Evolutionary conservation across 2,329 filamentous ascomycete genomes (phyloP), one percentile per base, ranked within the genome.

Genomic region (Clonostachys rosea): DNA sequence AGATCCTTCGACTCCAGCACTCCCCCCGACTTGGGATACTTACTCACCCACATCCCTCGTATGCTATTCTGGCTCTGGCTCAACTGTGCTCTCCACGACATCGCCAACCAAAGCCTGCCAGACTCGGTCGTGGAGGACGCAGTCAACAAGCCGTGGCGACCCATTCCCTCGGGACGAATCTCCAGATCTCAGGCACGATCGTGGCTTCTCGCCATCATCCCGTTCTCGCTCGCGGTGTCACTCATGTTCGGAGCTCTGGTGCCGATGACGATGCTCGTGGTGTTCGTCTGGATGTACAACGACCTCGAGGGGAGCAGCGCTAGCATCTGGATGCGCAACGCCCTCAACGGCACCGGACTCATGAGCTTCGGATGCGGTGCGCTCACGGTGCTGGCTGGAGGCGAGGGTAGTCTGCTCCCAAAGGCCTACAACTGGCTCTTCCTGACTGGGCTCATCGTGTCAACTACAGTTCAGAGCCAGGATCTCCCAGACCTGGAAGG

Each of bases 71-170:
- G 56, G 56, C 44, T 59, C 11, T 65, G 61, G 61, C 16, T 59
- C 5, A 57, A 61, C 43, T 55, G 63, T 5, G 36, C 64, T 1
- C 50, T 59, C 4, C 54, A 58, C 33, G 50, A 59, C 10, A 54
- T 65, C 8, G 49, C 55, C 14, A 65, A 65, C 42, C 62, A 65
- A 41, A 49, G 58, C 1, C 43, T 53, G 2, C 44, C 50, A 0
- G 50, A 52, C 2, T 52, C 58, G 0, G 46, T 63, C 11, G 33
- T 54, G 2, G 62, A 65, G 20, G 62, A 65, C 40, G 12, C 45
- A 0, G 45, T 54, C 12, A 65, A 65, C 49, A 63, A 65, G 45
- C 62, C 62, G 2, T 65, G 62, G 62, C 49, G 61, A 4, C 55
- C 62, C 0, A 47, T 65, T 2, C 59, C 60, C 16, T 53, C 53